These are phyloP conservation scores for Amaranthus tricolor DNA, from an alignment of 179 eudicot genomes.

Conservation along the genomic window DNA sequence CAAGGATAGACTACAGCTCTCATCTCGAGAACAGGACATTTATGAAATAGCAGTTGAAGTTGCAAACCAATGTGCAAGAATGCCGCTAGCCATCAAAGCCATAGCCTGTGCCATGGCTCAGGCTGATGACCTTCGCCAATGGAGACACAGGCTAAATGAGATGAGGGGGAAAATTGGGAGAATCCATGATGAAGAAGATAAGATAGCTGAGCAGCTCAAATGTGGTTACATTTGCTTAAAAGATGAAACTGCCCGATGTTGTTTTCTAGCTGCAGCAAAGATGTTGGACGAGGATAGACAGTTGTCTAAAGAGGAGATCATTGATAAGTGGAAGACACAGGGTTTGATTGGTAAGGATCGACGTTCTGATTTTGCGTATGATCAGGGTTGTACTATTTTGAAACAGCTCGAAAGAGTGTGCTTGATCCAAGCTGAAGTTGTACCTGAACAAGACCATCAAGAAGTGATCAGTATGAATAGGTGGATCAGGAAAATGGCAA, in stretches of 20 bases:
- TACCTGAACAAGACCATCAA: not conserved
- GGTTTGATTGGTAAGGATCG: not conserved
- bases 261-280: constrained; percentile 5
- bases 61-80: constrained; percentile 18
- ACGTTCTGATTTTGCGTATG: not conserved
- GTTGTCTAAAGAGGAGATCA: not conserved
- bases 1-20: not conserved
- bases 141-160: constrained; percentile 15
- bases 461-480: constrained; percentile 18
- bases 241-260: constrained; percentile 4
- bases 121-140: constrained; percentile 3
- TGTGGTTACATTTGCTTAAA: constrained; percentile 12
- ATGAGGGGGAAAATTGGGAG: not conserved
- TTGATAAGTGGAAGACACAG: not conserved
- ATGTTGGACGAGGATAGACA: not conserved
- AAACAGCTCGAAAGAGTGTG: constrained; percentile 20
- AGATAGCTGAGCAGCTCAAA: constrained; percentile 19
- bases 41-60: constrained; percentile 1
- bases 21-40: not conserved
- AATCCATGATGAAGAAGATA: constrained; percentile 19
- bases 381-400: constrained; percentile 19
- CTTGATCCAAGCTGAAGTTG: constrained; percentile 6
- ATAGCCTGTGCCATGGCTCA: constrained; percentile 20
- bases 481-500: constrained; percentile 26
- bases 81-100: constrained; percentile 20